These are phyloP conservation scores for Aspergillus quadrilineatus DNA, from an alignment of 2,329 filamentous ascomycete species.

Conservation along the genomic window DNA sequence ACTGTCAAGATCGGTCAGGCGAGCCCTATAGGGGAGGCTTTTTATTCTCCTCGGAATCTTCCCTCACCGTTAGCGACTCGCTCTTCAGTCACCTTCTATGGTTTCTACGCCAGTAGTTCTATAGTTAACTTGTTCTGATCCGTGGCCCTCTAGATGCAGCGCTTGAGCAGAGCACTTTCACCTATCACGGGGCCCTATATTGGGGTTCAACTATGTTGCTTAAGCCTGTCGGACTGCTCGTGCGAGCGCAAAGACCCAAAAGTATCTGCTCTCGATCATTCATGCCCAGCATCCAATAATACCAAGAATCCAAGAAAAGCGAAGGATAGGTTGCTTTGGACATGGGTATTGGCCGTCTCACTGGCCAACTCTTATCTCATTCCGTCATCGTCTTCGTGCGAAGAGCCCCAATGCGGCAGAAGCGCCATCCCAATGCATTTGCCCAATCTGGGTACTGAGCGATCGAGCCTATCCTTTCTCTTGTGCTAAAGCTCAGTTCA, in stretches of 20 bases:
- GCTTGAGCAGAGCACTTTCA: neutral
- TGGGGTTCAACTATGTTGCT: too few species aligned
- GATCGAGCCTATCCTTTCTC: neutral
- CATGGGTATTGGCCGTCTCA: neutral
- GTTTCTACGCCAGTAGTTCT: neutral
- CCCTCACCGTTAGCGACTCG: neutral
- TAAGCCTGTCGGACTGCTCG: too few species aligned
- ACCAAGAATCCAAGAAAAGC: too few species aligned
- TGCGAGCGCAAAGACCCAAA: too few species aligned
- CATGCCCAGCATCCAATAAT: too few species aligned
- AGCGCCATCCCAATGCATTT: neutral
- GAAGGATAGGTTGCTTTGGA: too few species aligned
- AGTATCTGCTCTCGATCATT: too few species aligned
- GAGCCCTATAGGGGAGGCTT: neutral
- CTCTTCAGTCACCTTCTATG: neutral
- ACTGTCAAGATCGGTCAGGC: neutral
- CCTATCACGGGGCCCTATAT: neutral
- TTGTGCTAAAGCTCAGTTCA: neutral
- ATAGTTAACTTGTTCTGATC: neutral
- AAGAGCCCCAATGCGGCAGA: neutral
- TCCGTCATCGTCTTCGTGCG: neutral
- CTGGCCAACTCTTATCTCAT: neutral
- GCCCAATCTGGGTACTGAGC: neutral
- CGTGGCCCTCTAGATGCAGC: neutral
- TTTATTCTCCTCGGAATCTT: neutral